Base-by-base conservation (phyloP, 768 basidiomycete genomes). In the Clathrus columnatus region DNA sequence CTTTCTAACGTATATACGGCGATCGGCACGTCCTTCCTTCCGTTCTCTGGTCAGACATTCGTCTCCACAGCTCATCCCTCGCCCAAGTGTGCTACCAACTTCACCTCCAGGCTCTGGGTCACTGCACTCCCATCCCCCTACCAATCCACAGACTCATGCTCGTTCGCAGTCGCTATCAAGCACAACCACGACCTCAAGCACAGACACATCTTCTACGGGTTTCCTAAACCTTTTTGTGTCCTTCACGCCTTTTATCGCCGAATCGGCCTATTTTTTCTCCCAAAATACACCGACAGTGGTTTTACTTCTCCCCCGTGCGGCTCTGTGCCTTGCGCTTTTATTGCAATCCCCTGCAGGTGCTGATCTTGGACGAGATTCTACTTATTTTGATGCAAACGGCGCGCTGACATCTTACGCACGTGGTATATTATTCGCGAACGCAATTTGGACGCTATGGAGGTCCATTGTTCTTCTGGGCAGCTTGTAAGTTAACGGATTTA, bases 241-340 rank as follows among this genome's bases (percentile, higher is more conserved):
- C 49, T 57, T 75, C 56, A 72, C 73, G 46, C 77, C 82, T 58
- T 77, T 77, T 54, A 70, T 92, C 44, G 86, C 91, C n/a, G 91
- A 95, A 70, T 84, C 84, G 14, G 88, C 79, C 65, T 88, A 82
- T 73, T 82, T 81, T 63, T 87, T 88, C 61, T 82, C 91, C 1
- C 92, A 95, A 72, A 91, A 92, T 64, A 66, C 85, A 30, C 85
- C 91, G 4, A 89, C 87, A 0, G 81, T 93, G 42, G 77, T 81
- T 7, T 76, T 91, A n/a, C 77, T 93, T 42, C 72, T 95, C 18
- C 92, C 92, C 23, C 80, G 92, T 57, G 89, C 89, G 27, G 90
- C 82, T 7, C 71, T 95, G 41, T 76, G 75, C 42, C 69, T 93
- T 4, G 83, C 86, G 0, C 68, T 92, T 26, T 75, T 93, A n/a